Evolutionary conservation across 2,329 filamentous ascomycete species (phyloP).

Genomic region (Chaetomium sp.): DNA sequence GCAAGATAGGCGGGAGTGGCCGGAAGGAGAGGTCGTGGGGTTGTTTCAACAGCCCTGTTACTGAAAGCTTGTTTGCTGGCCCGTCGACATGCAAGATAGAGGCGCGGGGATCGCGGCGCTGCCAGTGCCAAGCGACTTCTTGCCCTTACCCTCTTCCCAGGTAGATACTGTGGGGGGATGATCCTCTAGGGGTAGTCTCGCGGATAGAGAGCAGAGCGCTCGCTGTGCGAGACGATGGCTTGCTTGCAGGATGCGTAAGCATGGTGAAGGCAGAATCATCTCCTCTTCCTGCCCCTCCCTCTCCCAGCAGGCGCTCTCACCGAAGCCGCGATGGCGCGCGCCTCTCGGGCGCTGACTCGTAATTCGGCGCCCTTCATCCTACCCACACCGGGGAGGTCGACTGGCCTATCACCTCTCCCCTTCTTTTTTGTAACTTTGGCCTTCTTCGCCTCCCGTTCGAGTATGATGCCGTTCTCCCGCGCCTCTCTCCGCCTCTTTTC

Average conservation of each 20-base stretch:
- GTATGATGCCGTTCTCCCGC: constrained; percentile 83
- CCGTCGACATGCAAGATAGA: neutral
- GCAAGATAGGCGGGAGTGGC: neutral
- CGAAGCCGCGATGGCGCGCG: constrained; percentile 63
- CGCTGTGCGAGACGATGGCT: constrained; percentile 26
- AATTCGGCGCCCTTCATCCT: constrained; percentile 78
- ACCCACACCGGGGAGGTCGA: constrained; percentile 79
- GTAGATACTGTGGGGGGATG: no score
- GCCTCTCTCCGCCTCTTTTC: constrained; percentile 74
- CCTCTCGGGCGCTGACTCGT: constrained; percentile 75
- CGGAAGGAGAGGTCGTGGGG: neutral
- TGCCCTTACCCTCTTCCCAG: neutral
- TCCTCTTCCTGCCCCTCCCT: constrained; percentile 40
- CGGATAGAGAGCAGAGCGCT: neutral
- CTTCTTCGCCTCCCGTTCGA: constrained; percentile 60
- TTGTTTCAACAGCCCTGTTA: neutral
- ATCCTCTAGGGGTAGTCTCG: neutral
- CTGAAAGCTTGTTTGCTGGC: constrained; percentile 11
- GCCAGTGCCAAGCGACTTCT: neutral
- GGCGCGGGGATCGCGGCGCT: neutral
- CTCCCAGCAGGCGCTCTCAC: constrained; percentile 37
- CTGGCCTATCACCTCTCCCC: constrained; percentile 54
- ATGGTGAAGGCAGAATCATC: constrained; percentile 36
- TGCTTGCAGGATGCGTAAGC: neutral
- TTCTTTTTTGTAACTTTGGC: constrained; percentile 46